phyloP scores from a whole-genome alignment of 306 rosid species.

The Inga leiocalycina region DNA sequence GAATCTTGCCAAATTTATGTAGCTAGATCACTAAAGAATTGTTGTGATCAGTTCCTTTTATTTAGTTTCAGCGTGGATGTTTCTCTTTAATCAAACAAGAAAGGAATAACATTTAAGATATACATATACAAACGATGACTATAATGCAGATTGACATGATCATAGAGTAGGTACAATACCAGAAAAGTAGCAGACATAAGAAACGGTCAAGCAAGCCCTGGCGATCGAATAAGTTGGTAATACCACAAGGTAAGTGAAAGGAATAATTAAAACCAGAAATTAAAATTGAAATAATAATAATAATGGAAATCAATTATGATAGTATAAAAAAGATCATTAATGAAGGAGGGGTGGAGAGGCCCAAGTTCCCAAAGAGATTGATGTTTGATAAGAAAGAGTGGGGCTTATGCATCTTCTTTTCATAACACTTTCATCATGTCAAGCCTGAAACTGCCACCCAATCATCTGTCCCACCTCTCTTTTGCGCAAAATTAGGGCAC shows the following conservation, averaged over 20 bases:
- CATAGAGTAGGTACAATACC: background rate
- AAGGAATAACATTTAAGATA: background rate
- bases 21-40: background rate
- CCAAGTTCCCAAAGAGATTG: conserved; percentile 94
- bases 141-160: background rate
- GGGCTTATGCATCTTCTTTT: conserved; percentile 51
- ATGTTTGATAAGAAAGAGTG: conserved; percentile 55
- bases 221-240: background rate
- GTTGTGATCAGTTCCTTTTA: background rate
- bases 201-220: background rate
- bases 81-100: background rate
- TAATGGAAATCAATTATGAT: conserved; percentile 11
- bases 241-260: background rate
- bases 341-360: conserved; percentile 51
- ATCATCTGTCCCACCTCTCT: conserved; percentile 50
- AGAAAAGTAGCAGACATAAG: background rate
- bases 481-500: conserved; percentile 21
- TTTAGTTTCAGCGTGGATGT: background rate
- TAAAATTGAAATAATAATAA: conserved; percentile 7
- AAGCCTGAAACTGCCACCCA: conserved; percentile 50
- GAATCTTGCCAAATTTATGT: background rate
- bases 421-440: conserved; percentile 47
- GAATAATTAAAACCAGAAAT: background rate
- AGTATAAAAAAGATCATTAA: background rate
- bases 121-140: background rate